Percentiles rank a stretch among this genome's conserved stretches.
These are phyloP conservation scores for Syncephalis fuscata DNA, from an alignment of 371 early-diverging fungal species.

Conservation along the genomic window DNA sequence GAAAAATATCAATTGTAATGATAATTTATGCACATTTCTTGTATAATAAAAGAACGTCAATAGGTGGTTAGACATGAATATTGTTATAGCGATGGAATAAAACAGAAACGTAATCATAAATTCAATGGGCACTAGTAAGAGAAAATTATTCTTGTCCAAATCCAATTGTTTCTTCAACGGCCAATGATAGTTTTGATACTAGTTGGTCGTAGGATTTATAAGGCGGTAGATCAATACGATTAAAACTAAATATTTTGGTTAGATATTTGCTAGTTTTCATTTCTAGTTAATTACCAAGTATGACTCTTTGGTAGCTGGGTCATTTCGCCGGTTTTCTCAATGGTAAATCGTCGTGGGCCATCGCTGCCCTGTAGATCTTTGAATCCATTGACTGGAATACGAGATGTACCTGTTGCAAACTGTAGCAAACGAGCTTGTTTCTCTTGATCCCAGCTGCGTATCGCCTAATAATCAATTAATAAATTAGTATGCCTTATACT, in stretches of 20 bases:
- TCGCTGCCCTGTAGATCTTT: slow-evolving; percentile 94
- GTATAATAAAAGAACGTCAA: too few relatives aligned
- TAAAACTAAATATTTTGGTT: slow-evolving; percentile 41
- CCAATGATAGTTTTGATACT: slow-evolving; percentile 67
- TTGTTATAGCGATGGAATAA: too few relatives aligned
- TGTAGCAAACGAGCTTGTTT: slow-evolving; percentile 90
- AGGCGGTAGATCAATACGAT: slow-evolving; percentile 90
- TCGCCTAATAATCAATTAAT: slow-evolving; percentile 23
- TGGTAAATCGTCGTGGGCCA: slow-evolving; percentile 90
- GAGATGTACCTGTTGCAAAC: slow-evolving; percentile 96
- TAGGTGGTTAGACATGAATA: too few relatives aligned
- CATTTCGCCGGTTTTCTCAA: slow-evolving; percentile 86
- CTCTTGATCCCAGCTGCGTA: slow-evolving; percentile 77
- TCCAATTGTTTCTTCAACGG: slow-evolving; percentile 85
- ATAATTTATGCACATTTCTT: too few relatives aligned
- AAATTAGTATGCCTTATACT: background rate
- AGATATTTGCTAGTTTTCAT: background rate
- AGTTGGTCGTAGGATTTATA: slow-evolving; percentile 57
- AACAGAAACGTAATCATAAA: too few relatives aligned
- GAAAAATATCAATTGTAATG: too few relatives aligned
- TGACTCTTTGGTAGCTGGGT: slow-evolving; percentile 81
- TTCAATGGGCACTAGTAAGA: too few relatives aligned
- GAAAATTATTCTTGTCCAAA: slow-evolving; percentile 56
- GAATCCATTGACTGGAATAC: slow-evolving; percentile 98
- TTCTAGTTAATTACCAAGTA: slow-evolving; percentile 49